These are phyloP conservation scores for Aspergillus tamarii DNA, from an alignment of 2,329 filamentous ascomycete species.

Conservation along the genomic window DNA sequence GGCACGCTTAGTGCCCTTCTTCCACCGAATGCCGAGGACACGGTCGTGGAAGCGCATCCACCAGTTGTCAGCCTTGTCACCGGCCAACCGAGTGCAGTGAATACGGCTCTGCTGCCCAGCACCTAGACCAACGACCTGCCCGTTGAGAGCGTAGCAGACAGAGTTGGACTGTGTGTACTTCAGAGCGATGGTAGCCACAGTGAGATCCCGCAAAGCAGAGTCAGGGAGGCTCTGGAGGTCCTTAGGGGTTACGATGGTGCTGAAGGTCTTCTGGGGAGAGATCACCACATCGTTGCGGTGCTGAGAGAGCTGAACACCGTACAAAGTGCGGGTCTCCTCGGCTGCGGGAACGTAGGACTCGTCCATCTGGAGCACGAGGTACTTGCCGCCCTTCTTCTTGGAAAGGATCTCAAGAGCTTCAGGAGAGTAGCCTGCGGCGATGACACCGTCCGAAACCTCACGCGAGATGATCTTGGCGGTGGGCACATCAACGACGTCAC, in stretches of 20 bases:
- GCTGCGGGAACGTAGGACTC: slow-evolving; percentile 75
- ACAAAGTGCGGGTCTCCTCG: slow-evolving; percentile 83
- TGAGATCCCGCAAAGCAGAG: slow-evolving; percentile 82
- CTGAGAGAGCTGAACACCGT: slow-evolving; percentile 85
- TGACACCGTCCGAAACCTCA: slow-evolving; percentile 96
- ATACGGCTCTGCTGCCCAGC: slow-evolving; percentile 97
- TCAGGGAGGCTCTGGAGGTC: slow-evolving; percentile 73
- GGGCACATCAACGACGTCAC: slow-evolving; percentile 84
- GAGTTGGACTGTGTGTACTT: slow-evolving; percentile 99
- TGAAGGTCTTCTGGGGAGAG: slow-evolving; percentile 78
- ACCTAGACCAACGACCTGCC: slow-evolving; percentile 90
- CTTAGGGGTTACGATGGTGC: slow-evolving; percentile 83
- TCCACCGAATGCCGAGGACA: slow-evolving; percentile 88
- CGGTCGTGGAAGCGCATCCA: slow-evolving; percentile 98
- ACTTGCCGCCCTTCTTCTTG: slow-evolving; percentile 98
- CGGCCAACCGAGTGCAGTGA: slow-evolving; percentile 95
- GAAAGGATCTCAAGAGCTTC: slow-evolving; percentile 87
- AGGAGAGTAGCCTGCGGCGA: slow-evolving; percentile 82
- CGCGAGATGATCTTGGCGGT: slow-evolving; percentile 98
- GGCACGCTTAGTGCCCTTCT: slow-evolving; percentile 92
- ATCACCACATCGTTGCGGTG: slow-evolving; percentile 91
- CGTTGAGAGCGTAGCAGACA: slow-evolving; percentile 93
- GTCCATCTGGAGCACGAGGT: slow-evolving; percentile 94
- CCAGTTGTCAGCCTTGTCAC: slow-evolving; percentile 99
- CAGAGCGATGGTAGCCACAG: slow-evolving; percentile 92